A percentile compares a stretch with the other conserved stretches of the same genome.
phyloP scores from a whole-genome alignment of 371 early-diverging fungal genomes.

The Nematocida homosporus region DNA sequence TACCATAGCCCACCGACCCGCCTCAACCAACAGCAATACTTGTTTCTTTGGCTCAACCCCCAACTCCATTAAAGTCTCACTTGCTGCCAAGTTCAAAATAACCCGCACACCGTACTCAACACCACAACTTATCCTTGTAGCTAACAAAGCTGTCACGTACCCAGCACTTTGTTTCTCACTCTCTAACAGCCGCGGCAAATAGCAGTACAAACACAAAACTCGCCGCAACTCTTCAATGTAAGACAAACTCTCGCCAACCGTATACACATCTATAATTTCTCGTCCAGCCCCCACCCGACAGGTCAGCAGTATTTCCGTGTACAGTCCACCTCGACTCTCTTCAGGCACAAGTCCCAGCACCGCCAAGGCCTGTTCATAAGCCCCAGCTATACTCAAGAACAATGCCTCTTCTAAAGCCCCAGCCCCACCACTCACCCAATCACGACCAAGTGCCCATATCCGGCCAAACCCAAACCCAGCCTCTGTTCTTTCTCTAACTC shows the following conservation, averaged over 20 bases:
- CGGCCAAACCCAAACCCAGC: neutral
- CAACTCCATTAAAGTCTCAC: neutral
- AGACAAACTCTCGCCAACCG: neutral
- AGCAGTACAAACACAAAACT: neutral
- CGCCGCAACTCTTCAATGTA: neutral
- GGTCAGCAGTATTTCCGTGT: neutral
- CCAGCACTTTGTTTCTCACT: neutral
- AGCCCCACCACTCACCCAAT: neutral
- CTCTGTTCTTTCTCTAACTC: neutral
- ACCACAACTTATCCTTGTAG: neutral
- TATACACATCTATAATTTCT: neutral
- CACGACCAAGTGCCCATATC: conserved; percentile 19
- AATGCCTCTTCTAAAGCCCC: neutral
- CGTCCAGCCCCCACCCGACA: neutral
- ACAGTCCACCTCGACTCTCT: neutral
- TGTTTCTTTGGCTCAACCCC: neutral
- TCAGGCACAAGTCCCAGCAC: neutral
- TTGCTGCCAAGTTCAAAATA: conserved; percentile 2
- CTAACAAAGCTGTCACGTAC: neutral
- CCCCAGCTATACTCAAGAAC: neutral
- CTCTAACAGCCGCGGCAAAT: neutral
- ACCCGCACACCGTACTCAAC: conserved; percentile 5
- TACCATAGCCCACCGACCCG: too few relatives aligned
- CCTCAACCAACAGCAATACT: conserved; percentile 19
- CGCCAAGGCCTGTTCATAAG: conserved; percentile 4